phyloP scores from a whole-genome alignment of 768 basidiomycete genomes.

The Boletus fagicola region DNA sequence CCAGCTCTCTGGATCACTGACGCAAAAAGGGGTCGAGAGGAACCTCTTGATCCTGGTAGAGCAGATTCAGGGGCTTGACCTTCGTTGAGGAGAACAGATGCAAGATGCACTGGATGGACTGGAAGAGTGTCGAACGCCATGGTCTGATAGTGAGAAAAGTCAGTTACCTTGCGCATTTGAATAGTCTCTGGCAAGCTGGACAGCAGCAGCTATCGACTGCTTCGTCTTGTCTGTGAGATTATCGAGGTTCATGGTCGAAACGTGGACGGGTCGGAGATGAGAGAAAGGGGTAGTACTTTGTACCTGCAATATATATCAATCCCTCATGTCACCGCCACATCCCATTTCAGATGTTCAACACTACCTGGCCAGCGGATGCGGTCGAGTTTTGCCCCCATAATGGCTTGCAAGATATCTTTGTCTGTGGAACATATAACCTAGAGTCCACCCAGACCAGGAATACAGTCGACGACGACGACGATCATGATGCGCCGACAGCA shows the following conservation, averaged over 20 bases:
- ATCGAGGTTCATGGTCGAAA: conserved; percentile 51
- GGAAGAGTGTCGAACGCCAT: conserved; percentile 8
- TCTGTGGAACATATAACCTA: conserved; percentile 91
- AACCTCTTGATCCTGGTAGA: conserved; percentile 31
- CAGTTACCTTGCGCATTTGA: conserved; percentile 71
- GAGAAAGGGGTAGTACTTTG: not conserved
- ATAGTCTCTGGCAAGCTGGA: conserved; percentile 83
- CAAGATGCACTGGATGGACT: conserved; percentile 86
- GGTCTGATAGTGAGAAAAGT: not conserved
- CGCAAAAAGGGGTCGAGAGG: conserved; percentile 63
- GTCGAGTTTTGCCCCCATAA: conserved; percentile 86
- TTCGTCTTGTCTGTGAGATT: conserved; percentile 80
- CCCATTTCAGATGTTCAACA: conserved; percentile 43
- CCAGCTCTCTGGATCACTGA: conserved; percentile 79
- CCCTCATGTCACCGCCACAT: conserved; percentile 8
- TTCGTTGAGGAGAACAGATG: conserved; percentile 77
- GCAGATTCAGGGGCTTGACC: conserved; percentile 37
- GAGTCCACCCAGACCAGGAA: conserved; percentile 32
- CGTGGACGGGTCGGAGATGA: not conserved
- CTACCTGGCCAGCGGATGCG: conserved; percentile 82
- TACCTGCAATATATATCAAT: not conserved
- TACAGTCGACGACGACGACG: conserved; percentile 1
- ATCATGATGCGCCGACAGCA: not conserved
- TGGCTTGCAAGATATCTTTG: conserved; percentile 59
- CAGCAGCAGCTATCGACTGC: conserved; percentile 63